A percentile compares a stretch with the other conserved stretches of the same genome.
phyloP scores from a whole-genome alignment of 768 basidiomycete species.

The Rickenella mellea region DNA sequence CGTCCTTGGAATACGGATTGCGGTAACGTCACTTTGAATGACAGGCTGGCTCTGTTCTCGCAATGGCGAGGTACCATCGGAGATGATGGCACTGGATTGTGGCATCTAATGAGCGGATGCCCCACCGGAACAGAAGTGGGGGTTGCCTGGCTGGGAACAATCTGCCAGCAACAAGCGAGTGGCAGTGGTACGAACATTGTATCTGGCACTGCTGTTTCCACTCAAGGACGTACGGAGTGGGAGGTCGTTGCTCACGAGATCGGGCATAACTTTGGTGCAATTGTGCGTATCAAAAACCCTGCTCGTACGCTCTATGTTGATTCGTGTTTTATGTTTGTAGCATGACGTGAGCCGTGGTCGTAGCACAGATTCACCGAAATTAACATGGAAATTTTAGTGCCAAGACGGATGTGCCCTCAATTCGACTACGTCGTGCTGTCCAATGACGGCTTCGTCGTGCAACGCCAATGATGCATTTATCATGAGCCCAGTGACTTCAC shows the following conservation, averaged over 20 bases:
- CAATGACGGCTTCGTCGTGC: conserved; percentile 48
- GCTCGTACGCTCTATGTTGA: conserved; percentile 5
- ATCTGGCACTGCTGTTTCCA: conserved; percentile 77
- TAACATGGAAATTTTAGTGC: conserved; percentile 2
- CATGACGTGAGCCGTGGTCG: conserved; percentile 2
- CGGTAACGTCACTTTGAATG: conserved; percentile 43
- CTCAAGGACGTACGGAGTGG: conserved; percentile 69
- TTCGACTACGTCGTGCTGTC: conserved; percentile 54
- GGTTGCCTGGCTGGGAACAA: conserved; percentile 79
- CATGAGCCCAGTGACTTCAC: conserved; percentile 73
- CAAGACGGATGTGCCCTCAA: conserved; percentile 40
- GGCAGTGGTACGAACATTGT: conserved; percentile 41
- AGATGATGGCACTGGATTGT: conserved; percentile 69
- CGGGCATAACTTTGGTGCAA: conserved; percentile 85
- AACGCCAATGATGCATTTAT: conserved; percentile 60
- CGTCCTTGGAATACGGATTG: conserved; percentile 76
- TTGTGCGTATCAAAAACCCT: conserved; percentile 38
- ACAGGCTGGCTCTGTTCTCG: conserved; percentile 69
- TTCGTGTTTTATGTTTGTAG: conserved; percentile 12
- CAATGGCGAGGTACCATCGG: conserved; percentile 71
- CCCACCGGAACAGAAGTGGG: conserved; percentile 76
- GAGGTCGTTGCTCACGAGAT: conserved; percentile 78
- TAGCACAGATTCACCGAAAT: conserved; percentile 2
- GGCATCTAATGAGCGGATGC: conserved; percentile 85
- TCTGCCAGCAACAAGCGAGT: conserved; percentile 51